Evolutionary conservation across 257 asterid genomes (phyloP), one percentile per base, ranked within the genome.

Genomic region (Buddleja alternifolia): DNA sequence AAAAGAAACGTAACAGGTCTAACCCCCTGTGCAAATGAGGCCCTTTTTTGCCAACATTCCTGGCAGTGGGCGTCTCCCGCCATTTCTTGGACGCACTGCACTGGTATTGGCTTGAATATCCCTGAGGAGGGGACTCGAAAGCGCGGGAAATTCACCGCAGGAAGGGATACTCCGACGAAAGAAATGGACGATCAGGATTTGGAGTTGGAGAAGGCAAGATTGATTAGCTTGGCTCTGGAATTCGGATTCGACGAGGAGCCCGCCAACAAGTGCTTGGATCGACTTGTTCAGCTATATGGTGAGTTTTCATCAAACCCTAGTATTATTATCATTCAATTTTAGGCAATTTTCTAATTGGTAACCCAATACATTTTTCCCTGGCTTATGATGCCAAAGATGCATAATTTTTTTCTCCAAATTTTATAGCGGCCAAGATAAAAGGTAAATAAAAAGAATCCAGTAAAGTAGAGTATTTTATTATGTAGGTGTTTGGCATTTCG

Each of bases 141-240:
- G 88, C 83, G 95, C 95, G 97, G 90, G 95, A 86, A 82, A 70
- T 24, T 60, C 70, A 51, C 48, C 17, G 41, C 14, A 15, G 32
- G 46, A 41, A 64, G 16, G 58, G 15, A 57, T 14, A 29, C 39
- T 39, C 42, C 64, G 53, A 53, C 15, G 16, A 20, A 8, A 25
- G 69, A 73, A 80, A 84, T 87, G 90, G 83, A 61, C n/a, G 77
- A 70, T 20, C 71, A 69, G 6, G 93, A 87, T 70, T 67, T 93
- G 74, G 94, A 88, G 83, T 23, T 90, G 66, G 97, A 93, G 75
- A 90, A 86, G 76, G 77, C 84, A 55, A 85, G 78, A 73, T 63
- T 93, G 75, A 77, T 90, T 29, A 90, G 96, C 81, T 79, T 90
- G 75, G 96, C 99, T 72, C 75, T 88, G 16, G 97, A 90, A 7